Base-by-base conservation (phyloP, 1,284 basidiomycete genomes). In the Pyrrhoderma noxium region DNA sequence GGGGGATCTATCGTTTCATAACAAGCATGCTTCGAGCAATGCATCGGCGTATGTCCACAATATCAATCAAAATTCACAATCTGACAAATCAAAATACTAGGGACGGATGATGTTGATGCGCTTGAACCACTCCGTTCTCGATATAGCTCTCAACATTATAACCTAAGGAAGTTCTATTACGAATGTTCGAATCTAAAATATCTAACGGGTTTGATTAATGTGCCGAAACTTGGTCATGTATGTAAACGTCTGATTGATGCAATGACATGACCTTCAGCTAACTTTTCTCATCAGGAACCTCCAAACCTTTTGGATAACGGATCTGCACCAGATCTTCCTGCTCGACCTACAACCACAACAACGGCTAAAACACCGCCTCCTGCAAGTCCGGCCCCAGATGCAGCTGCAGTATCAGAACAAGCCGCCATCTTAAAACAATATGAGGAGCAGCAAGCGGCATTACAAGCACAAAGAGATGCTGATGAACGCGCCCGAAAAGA, bases 131-230 rank as follows among this genome's bases (percentile, higher is more conserved):
- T 97, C 18, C 79, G 85, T 45, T 80, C 89, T 62, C 82, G 93
- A 43, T 96, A 87, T 70, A 84, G 80, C 59, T 76, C 86, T 34
- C 93, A 97, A 62, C 93, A 97, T 63, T 85, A 92, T 63, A 85
- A 82, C 59, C 76, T 97, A 7, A 84, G 93, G 57, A 92, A 93
- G 65, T 97, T 95, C 71, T 97, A 96, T 72, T 97, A 96, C 65
- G 93, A 97, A 65, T 97, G 93, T 64, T 94, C 92, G 14, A 96
- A 96, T 68, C 78, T 97, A 59, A 96, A 95, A 66, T 97, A 95
- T 66, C 72, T 97, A 45, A 97, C 93, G 13, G 90, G 92, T 40
- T 75, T 97, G 18, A 95, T 97, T 64, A 97, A 96, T 65, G 93
- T 97, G 0, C 93, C 93, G 16, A 97, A 96, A 66, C 78, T 97